Base-by-base conservation (phyloP, 352 stramenopile genomes). In the Pythium utonaiense region DNA sequence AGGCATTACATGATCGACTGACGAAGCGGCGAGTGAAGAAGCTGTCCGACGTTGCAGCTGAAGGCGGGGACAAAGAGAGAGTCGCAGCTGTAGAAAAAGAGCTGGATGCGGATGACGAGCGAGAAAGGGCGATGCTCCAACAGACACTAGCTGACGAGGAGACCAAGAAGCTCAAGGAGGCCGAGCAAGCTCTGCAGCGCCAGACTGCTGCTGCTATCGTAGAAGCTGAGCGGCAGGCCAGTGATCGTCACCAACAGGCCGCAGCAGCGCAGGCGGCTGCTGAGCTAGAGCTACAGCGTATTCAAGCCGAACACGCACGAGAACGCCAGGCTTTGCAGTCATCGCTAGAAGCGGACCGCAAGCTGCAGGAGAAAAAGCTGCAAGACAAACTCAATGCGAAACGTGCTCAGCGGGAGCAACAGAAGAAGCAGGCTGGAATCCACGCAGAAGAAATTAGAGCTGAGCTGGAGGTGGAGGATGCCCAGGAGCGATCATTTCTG, bases 291-390 rank as follows among this genome's bases (percentile, higher is more conserved):
- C 74, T 88, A 45, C 62, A 61, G 17, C 75, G 82, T 1, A 49
- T 92, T 17, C 74, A 81, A 30, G 50, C 74, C 5, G 77, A 89
- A 34, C 80, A 92, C 40, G 80, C 83, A 51, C 61, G 66, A n/a
- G 82, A 92, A 24, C 64, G 83, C 41, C 62, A 61, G 17, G 62
- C 55, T 6, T 52, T 92, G 13, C 68, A 74, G 16, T 53, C 61
- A 0, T 85, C 82, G 4, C 57, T 91, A 17, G 58, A 73, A 9
- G 71, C 69, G 6, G 83, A 93, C 21, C 80, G 86, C 31, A 70
- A 71, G 33, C 70, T 77, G 14, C 82, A 90, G 52, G 82, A 91
- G 58, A 64, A 79, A 31, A 86, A 84, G 40, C 64, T 92, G 19
- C 75, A 74, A 14, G 63, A 71, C 22, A 64, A 67, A 17, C 58